These are phyloP conservation scores for Wickerhamomyces mucosus DNA, from an alignment of 805 yeast genomes.

Conservation along the genomic window DNA sequence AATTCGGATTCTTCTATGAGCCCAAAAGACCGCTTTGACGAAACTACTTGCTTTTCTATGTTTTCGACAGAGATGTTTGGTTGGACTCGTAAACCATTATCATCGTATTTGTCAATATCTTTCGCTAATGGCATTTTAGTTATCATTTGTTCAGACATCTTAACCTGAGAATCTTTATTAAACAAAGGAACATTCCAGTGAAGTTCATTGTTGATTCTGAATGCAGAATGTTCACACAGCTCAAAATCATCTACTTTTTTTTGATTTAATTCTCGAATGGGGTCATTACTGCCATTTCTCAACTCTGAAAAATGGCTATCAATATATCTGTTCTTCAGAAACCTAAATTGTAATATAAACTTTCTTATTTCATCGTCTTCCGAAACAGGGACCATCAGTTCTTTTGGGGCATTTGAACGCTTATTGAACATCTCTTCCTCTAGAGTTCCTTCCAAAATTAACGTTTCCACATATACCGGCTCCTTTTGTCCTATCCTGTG, in stretches of 20 bases:
- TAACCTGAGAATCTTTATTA: conserved; percentile 11
- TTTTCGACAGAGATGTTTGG: too few species aligned
- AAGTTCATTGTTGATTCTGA: conserved; percentile 1
- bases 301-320: conserved; percentile 5
- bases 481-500: conserved; percentile 64
- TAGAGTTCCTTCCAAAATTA: conserved; percentile 50
- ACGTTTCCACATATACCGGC: conserved; percentile 62
- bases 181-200: conserved; percentile 30
- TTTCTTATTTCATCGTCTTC: conserved; percentile 54
- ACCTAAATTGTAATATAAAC: conserved; percentile 40
- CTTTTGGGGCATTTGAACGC: conserved; percentile 16
- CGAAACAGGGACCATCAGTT: conserved; percentile 31
- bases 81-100: too few species aligned
- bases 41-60: too few species aligned
- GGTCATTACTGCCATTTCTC: conserved; percentile 2
- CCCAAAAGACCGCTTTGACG: too few species aligned
- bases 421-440: conserved; percentile 58
- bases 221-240: conserved; percentile 18
- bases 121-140: too few species aligned
- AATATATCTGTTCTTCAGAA: conserved; percentile 24
- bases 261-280: conserved; percentile 5
- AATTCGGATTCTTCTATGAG: too few species aligned
- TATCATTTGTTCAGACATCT: conserved; percentile 6
- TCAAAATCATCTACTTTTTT: conserved; percentile 15
- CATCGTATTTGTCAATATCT: too few species aligned